Conservation (phyloP, 208 protist species). For the Wallacemonas rigidus region DNA sequence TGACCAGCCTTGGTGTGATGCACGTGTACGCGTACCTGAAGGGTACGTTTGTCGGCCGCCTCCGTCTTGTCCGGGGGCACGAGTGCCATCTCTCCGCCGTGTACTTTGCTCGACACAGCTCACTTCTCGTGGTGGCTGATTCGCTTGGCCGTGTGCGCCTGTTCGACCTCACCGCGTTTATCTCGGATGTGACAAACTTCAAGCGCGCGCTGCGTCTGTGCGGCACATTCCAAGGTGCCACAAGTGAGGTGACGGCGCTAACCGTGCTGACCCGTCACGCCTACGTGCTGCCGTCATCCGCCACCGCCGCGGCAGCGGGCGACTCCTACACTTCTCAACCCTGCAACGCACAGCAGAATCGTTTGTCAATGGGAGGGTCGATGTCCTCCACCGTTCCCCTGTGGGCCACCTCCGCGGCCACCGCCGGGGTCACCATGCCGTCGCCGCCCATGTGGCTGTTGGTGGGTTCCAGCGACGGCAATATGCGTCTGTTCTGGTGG, state of each 20-base stretch:
- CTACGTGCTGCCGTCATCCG: no score
- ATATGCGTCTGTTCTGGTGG: slow-evolving; percentile 66
- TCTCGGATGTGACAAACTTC: slow-evolving; percentile 31
- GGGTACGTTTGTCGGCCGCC: slow-evolving; percentile 41
- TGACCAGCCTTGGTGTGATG: slow-evolving; percentile 72
- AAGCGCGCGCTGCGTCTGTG: slow-evolving; percentile 11
- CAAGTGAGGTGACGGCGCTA: slow-evolving; percentile 29
- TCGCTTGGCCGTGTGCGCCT: slow-evolving; percentile 49
- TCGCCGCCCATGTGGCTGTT: slow-evolving; percentile 29
- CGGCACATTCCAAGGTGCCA: slow-evolving; percentile 38
- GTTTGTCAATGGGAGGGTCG: no score
- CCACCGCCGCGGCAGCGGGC: no score
- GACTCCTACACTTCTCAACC: no score
- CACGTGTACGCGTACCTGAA: slow-evolving; percentile 74
- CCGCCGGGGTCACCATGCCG: background rate
- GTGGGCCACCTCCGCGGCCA: no score
- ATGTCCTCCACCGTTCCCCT: no score
- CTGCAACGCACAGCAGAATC: no score
- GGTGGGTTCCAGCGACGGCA: slow-evolving; percentile 55
- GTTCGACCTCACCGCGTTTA: slow-evolving; percentile 45
- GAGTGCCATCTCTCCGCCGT: slow-evolving; percentile 36
- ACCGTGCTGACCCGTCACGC: slow-evolving; percentile 12
- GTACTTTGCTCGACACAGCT: background rate
- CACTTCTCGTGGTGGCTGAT: slow-evolving; percentile 41
- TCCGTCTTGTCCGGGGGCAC: slow-evolving; percentile 41